These are phyloP conservation scores for Nadsonia fulvescens DNA, from an alignment of 805 yeast genomes.

Conservation along the genomic window DNA sequence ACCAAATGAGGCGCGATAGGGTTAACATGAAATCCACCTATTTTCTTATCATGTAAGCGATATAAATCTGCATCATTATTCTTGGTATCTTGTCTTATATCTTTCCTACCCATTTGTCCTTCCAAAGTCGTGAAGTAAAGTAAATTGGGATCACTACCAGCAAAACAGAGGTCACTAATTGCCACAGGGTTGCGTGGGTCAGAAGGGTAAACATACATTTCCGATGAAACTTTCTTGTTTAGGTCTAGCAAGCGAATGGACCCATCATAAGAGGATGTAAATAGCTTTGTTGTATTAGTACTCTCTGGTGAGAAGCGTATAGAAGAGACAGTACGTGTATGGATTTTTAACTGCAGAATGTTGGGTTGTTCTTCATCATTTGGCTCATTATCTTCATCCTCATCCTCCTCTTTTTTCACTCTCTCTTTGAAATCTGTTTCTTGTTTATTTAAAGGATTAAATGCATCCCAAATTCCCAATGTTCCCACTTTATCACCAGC, in stretches of 20 bases:
- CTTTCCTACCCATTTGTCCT: conserved; percentile 68
- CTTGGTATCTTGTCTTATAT: conserved; percentile 34
- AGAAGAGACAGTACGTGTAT: conserved; percentile 54
- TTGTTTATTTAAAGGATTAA: conserved; percentile 18
- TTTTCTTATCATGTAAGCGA: conserved; percentile 73
- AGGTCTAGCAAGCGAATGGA: conserved; percentile 61
- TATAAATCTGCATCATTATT: conserved; percentile 20
- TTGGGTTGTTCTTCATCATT: conserved; percentile 20
- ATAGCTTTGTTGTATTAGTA: conserved; percentile 37
- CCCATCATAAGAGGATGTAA: conserved; percentile 76
- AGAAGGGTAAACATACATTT: conserved; percentile 38
- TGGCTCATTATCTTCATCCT: conserved; percentile 20
- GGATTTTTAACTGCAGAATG: conserved; percentile 51
- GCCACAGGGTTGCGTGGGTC: conserved; percentile 22
- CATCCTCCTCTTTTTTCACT: too few relatives aligned
- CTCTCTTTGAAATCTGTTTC: conserved; percentile 23
- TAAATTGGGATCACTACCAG: conserved; percentile 35
- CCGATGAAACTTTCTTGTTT: conserved; percentile 37
- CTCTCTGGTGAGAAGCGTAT: conserved; percentile 34
- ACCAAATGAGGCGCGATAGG: conserved; percentile 48
- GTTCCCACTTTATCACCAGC: conserved; percentile 88
- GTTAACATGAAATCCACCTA: conserved; percentile 73
- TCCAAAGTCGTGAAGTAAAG: conserved; percentile 59
- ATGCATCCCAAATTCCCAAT: conserved; percentile 76
- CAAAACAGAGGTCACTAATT: conserved; percentile 58